These are phyloP conservation scores for Euphorbia tirucalli DNA, from an alignment of 345 rosid genomes.

Conservation along the genomic window DNA sequence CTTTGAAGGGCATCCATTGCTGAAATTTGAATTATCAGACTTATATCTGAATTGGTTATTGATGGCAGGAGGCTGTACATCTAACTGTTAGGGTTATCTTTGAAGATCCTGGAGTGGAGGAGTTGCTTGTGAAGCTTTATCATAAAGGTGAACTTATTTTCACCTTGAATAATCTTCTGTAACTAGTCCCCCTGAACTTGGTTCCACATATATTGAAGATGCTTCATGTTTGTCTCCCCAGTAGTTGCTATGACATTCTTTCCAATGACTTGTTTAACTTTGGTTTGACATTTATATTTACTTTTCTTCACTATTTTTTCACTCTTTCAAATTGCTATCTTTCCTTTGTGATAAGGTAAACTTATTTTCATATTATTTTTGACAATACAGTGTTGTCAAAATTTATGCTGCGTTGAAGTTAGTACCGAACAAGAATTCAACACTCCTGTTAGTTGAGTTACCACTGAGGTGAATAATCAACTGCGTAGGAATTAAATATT, in stretches of 20 bases:
- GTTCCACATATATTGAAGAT: neutral
- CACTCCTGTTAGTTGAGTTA: neutral
- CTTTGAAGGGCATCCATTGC: constrained; percentile 11
- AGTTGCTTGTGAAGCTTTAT: constrained; percentile 88
- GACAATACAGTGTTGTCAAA: neutral
- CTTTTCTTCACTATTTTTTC: neutral
- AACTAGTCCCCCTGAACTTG: neutral
- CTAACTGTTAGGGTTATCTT: constrained; percentile 86
- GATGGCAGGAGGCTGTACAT: constrained; percentile 84
- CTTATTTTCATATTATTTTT: neutral
- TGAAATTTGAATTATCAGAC: neutral
- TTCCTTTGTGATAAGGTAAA: neutral
- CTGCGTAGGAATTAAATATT: neutral
- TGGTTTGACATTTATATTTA: neutral
- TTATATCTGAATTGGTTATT: constrained; percentile 14
- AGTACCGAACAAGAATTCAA: neutral
- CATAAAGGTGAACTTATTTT: constrained; percentile 59
- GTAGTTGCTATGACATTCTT: neutral
- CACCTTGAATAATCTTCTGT: neutral
- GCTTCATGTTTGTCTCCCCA: neutral
- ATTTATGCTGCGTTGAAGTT: neutral
- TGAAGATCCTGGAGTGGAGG: constrained; percentile 99
- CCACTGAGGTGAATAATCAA: neutral
- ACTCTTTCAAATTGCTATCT: neutral
- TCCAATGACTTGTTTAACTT: neutral